phyloP scores from a whole-genome alignment of 2,329 filamentous ascomycete genomes.

The Diplocarpon mali region DNA sequence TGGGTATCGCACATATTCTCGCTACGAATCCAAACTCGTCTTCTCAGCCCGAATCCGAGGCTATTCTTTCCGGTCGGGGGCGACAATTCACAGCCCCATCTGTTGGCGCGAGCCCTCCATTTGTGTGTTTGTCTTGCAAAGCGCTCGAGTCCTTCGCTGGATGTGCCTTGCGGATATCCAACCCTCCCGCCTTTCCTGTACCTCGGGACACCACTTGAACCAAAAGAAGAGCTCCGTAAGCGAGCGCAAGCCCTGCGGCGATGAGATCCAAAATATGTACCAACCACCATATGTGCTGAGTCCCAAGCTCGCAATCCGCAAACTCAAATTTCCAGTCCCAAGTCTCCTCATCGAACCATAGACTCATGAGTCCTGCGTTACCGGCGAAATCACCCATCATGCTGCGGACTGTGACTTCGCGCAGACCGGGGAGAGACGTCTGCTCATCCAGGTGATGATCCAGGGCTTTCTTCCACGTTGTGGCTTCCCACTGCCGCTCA shows the following conservation, averaged over 20 bases:
- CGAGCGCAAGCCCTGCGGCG: slow-evolving; percentile 16
- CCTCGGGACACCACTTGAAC: background rate
- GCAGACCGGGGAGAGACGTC: slow-evolving; percentile 48
- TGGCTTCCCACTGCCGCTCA: slow-evolving; percentile 29
- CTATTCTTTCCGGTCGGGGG: background rate
- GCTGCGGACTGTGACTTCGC: slow-evolving; percentile 87
- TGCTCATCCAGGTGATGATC: slow-evolving; percentile 32
- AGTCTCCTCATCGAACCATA: slow-evolving; percentile 69
- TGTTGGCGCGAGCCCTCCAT: too few species aligned
- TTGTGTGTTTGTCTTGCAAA: too few species aligned
- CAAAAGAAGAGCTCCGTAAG: slow-evolving; percentile 1
- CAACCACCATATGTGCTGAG: slow-evolving; percentile 90
- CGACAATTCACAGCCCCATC: too few species aligned
- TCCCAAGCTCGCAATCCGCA: slow-evolving; percentile 63
- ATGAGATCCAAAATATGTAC: slow-evolving; percentile 60
- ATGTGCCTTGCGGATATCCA: too few species aligned
- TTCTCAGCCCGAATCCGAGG: background rate
- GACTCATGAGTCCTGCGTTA: slow-evolving; percentile 75
- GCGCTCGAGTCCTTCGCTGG: too few species aligned
- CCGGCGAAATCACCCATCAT: slow-evolving; percentile 99
- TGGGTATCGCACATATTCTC: too few species aligned
- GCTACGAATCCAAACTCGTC: background rate
- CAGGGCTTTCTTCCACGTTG: slow-evolving; percentile 36
- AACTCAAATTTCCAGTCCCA: slow-evolving; percentile 81
- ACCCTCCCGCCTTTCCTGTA: too few species aligned